Conservation (phyloP, 257 asterid genomes). For the Apocynum venetum region DNA sequence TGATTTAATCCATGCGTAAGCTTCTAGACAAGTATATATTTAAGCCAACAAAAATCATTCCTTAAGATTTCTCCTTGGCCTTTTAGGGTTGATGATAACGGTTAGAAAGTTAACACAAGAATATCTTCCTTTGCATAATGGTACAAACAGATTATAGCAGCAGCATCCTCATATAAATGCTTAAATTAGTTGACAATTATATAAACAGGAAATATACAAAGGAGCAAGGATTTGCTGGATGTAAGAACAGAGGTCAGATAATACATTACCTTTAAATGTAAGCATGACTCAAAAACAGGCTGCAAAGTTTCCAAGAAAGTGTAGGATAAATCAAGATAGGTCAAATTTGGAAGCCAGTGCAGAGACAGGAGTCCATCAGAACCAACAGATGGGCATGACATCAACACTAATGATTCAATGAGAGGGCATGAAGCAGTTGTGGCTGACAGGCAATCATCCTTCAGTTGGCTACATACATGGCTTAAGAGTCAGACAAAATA, state of each 20-base stretch:
- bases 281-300: constrained; percentile 75
- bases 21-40: not conserved
- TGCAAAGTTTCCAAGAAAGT: constrained; percentile 81
- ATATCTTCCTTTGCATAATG: not conserved
- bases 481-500: constrained; percentile 12
- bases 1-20: not conserved
- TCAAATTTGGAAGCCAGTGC: constrained; percentile 59
- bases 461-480: constrained; percentile 64
- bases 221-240: not conserved
- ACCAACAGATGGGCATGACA: constrained; percentile 94
- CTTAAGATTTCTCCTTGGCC: not conserved
- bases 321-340: constrained; percentile 85
- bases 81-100: not conserved
- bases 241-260: not conserved
- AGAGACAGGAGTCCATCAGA: constrained; percentile 73
- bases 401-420: constrained; percentile 75
- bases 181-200: not conserved
- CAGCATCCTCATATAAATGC: not conserved
- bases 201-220: not conserved
- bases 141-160: not conserved
- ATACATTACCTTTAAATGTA: constrained; percentile 61
- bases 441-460: constrained; percentile 89
- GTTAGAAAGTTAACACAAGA: not conserved
- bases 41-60: no score
- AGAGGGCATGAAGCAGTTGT: constrained; percentile 74